Conservation (phyloP, 2,329 filamentous ascomycete species). For the Knufia fluminis region DNA sequence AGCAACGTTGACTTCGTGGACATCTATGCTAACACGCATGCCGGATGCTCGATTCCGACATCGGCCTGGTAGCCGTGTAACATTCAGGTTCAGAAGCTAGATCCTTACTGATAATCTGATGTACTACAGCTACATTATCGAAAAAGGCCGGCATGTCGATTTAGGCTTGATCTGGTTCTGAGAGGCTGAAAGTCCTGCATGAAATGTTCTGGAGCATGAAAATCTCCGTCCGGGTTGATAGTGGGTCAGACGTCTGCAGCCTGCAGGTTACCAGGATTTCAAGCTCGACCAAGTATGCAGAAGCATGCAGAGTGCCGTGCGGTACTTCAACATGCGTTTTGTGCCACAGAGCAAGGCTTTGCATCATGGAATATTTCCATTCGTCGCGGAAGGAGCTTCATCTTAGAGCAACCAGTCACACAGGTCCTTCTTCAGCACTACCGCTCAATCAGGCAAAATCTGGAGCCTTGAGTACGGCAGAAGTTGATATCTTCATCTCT, state of each 20-base stretch:
- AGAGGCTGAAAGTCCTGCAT: background rate
- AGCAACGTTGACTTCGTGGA: background rate
- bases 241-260: slow-evolving; percentile 2
- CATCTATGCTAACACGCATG: background rate
- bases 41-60: background rate
- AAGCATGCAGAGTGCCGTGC: slow-evolving; percentile 8
- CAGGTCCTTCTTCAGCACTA: slow-evolving; percentile 2
- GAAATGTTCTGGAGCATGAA: background rate
- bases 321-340: slow-evolving; percentile 5
- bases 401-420: slow-evolving; percentile 5
- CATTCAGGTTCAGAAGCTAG: background rate
- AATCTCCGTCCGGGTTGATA: slow-evolving; percentile 9
- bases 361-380: slow-evolving; percentile 5
- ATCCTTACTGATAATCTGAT: slow-evolving; percentile 1
- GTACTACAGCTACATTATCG: slow-evolving; percentile 10
- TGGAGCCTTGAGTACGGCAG: slow-evolving; percentile 1
- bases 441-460: slow-evolving; percentile 5
- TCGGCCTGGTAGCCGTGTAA: slow-evolving; percentile 1
- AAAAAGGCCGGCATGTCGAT: background rate
- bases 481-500: slow-evolving; percentile 6
- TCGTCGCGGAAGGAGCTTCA: slow-evolving; percentile 1
- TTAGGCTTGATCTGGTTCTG: background rate
- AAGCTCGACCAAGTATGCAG: slow-evolving; percentile 8
- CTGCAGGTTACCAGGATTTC: slow-evolving; percentile 9
- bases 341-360: slow-evolving; percentile 8